Conservation (phyloP, 495 filamentous ascomycete genomes). For the Bacidia gigantensis region DNA sequence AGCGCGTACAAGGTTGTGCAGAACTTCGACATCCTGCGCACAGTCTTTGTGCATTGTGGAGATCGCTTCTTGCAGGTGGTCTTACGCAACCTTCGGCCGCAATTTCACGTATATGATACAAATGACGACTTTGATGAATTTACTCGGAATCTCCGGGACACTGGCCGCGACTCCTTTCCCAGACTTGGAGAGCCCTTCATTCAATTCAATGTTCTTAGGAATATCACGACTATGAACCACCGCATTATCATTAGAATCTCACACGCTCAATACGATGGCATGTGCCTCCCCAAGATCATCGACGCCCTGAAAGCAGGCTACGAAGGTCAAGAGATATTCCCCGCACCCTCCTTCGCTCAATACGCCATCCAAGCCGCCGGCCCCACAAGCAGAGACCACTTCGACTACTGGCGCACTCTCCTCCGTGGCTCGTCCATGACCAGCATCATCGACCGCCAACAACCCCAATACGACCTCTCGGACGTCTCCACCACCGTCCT, state of each 20-base stretch:
- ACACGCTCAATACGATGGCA: slow-evolving; percentile 64
- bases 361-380: slow-evolving; percentile 41
- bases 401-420: slow-evolving; percentile 34
- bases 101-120: slow-evolving; percentile 41
- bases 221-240: slow-evolving; percentile 32
- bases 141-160: slow-evolving; percentile 31
- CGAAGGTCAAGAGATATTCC: slow-evolving; percentile 31
- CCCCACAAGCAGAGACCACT: slow-evolving; percentile 37
- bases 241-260: slow-evolving; percentile 54
- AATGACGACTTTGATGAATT: slow-evolving; percentile 39
- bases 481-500: slow-evolving; percentile 27
- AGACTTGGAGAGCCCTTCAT: slow-evolving; percentile 50
- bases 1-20: slow-evolving; percentile 32
- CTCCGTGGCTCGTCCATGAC: slow-evolving; percentile 35
- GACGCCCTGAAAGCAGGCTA: slow-evolving; percentile 40
- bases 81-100: slow-evolving; percentile 37
- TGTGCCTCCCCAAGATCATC: slow-evolving; percentile 51
- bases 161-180: slow-evolving; percentile 36
- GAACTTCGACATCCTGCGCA: slow-evolving; percentile 53
- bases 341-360: slow-evolving; percentile 40
- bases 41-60: slow-evolving; percentile 49
- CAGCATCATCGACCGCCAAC: slow-evolving; percentile 27
- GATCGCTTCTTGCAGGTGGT: slow-evolving; percentile 47
- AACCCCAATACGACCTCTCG: slow-evolving; percentile 28
- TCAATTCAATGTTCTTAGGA: slow-evolving; percentile 44